phyloP scores from a whole-genome alignment of 2,329 filamentous ascomycete species.

The Didymosphaeria variabile region DNA sequence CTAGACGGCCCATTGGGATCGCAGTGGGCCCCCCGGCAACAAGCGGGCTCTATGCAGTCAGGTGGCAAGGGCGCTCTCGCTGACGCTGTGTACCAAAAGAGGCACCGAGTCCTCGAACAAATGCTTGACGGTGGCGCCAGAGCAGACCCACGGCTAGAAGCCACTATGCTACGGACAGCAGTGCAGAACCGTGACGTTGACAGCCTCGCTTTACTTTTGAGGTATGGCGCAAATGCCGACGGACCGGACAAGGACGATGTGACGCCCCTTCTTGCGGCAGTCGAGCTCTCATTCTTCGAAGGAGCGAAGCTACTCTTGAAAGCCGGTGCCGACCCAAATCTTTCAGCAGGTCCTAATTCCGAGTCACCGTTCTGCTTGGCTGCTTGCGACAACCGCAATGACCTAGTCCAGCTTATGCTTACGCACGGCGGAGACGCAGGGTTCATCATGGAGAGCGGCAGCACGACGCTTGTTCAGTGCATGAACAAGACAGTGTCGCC shows the following conservation, averaged over 20 bases:
- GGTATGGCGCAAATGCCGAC: constrained; percentile 42
- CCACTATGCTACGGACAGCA: constrained; percentile 42
- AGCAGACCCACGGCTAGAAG: constrained; percentile 40
- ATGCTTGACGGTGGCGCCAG: constrained; percentile 44
- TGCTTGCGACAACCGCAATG: constrained; percentile 60
- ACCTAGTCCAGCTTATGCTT: constrained; percentile 66
- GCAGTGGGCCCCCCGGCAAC: constrained; percentile 34
- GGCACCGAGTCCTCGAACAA: constrained; percentile 65
- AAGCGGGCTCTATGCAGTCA: constrained; percentile 35
- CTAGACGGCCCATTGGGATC: constrained; percentile 19
- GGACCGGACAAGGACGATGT: constrained; percentile 40
- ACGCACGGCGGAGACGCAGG: constrained; percentile 68
- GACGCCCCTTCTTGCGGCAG: constrained; percentile 41
- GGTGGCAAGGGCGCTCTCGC: constrained; percentile 52
- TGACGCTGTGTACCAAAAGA: constrained; percentile 68
- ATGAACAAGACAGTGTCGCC: constrained; percentile 66
- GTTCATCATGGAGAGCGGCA: constrained; percentile 61
- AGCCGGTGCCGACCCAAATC: constrained; percentile 60
- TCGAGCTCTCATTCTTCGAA: constrained; percentile 39
- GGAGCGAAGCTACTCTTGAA: constrained; percentile 57
- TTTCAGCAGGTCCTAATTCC: constrained; percentile 61
- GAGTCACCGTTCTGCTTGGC: constrained; percentile 65
- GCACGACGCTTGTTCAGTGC: constrained; percentile 66
- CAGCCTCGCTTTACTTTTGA: constrained; percentile 37
- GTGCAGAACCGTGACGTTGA: constrained; percentile 43